Base-by-base conservation (phyloP, 148 eudicot genomes). In the Nepenthes mirabilis region DNA sequence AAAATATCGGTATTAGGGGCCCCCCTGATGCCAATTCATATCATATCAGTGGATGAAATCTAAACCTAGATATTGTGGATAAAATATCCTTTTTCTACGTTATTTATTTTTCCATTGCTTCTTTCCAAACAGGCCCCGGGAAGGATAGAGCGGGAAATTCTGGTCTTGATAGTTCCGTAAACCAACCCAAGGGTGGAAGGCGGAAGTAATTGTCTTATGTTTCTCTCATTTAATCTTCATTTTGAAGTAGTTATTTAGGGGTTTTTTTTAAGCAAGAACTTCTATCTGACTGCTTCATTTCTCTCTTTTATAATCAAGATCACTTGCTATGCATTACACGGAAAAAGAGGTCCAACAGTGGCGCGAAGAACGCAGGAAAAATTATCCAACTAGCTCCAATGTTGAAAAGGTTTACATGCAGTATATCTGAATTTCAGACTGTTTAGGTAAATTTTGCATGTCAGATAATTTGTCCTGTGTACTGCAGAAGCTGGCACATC, bases 361-460 rank as follows among this genome's bases (percentile, higher is more conserved):
- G 98, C 88, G 94, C 54, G 94, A 85, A 75, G 90, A 68, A 61
- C 93, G 98, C 60, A 85, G 64, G 74, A 88, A 81, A 71, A 76
- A 88, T 75, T 77, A 72, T 62, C 98, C 98, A 65, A 81, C 90
- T 55, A 75, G 69, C 54, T 63, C 60, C 65, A 83, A 78, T 43
- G 47, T 74, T 47, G 73, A 79, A 63, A 85, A 91, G 96, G 98
- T 88, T 73, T 47, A 14, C 52, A 43, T 47, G 59, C 53, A 57
- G 2, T 6, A 50, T 52, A 61, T 33, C 13, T 64, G 35, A 6
- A 23, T 23, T 23, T 23, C 23, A 23, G 23, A 33, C 6, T 32
- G 53, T 3, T 37, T 49, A 8, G 1, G 65, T 33, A 2, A 34
- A 7, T 47, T 34, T 45, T 34, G 23, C 36, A 11, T 56, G 43